phyloP scores from a whole-genome alignment of 257 asterid genomes.

The Nicotiana knightiana region DNA sequence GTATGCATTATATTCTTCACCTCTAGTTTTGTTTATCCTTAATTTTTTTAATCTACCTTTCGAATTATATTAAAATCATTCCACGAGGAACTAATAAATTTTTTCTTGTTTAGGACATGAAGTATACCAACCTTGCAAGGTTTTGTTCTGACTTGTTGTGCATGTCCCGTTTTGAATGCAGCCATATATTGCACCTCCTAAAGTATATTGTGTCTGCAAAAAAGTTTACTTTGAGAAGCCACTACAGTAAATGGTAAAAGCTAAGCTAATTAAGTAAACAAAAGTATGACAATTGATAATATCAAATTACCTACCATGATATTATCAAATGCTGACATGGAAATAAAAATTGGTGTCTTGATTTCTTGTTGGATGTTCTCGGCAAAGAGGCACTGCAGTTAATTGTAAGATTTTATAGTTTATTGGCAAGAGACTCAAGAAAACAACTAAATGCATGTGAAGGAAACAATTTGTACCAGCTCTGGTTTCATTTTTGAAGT shows the following conservation, averaged over 20 bases:
- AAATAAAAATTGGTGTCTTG: background rate
- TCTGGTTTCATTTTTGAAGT: background rate
- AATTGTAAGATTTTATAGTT: background rate
- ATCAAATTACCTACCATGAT: background rate
- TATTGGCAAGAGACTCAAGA: background rate
- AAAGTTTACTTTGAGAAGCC: background rate
- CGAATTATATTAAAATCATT: background rate
- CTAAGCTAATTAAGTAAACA: background rate
- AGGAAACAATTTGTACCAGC: background rate
- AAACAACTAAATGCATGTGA: background rate
- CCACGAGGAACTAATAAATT: background rate
- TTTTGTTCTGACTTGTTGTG: background rate
- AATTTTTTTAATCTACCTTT: background rate
- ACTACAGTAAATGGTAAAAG: background rate
- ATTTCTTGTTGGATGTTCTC: background rate
- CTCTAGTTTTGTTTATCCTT: background rate
- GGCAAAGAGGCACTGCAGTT: background rate
- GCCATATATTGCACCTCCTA: background rate
- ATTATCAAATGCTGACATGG: constrained; percentile 7
- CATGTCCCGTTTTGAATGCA: background rate
- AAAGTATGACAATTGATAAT: background rate
- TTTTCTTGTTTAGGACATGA: no score
- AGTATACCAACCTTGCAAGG: background rate
- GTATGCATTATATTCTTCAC: background rate
- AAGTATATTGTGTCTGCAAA: constrained; percentile 2